phyloP scores from a whole-genome alignment of 495 filamentous ascomycete genomes.

The Geoglossum glabrum region DNA sequence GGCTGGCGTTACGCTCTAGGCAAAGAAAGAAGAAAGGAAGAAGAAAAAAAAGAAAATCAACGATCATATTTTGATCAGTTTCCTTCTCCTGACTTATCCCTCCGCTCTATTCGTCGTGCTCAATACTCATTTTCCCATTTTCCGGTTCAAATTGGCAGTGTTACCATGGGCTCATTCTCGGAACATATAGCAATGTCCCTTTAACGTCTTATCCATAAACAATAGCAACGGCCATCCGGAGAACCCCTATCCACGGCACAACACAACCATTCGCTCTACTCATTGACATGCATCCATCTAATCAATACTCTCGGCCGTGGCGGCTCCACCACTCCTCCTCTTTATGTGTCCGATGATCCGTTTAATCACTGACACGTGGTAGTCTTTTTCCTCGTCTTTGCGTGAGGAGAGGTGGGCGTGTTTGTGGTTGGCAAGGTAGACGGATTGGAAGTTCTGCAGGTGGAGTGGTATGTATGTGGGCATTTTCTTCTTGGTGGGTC shows the following conservation, averaged over 20 bases:
- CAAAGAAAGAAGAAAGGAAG: not conserved
- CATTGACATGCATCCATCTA: no score
- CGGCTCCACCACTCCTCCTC: not conserved
- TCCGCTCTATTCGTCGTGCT: not conserved
- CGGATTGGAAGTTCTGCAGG: no score
- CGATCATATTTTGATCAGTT: not conserved
- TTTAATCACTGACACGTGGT: not conserved
- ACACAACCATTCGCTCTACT: not conserved
- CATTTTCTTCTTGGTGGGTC: no score
- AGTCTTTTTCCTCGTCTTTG: not conserved
- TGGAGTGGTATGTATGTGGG: no score
- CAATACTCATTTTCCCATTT: no score
- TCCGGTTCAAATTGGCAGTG: not conserved
- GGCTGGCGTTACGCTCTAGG: not conserved
- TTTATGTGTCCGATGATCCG: not conserved
- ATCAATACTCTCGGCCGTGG: not conserved
- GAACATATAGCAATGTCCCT: no score
- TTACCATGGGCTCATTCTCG: no score
- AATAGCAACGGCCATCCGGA: no score
- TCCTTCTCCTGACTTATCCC: not conserved
- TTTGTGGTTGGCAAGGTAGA: no score
- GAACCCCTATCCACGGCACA: no score
- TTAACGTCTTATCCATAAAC: no score
- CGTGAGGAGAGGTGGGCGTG: not conserved
- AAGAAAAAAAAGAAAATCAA: not conserved